Conservation (phyloP, 2,329 filamentous ascomycete genomes). For the Curvularia eragrostidis region DNA sequence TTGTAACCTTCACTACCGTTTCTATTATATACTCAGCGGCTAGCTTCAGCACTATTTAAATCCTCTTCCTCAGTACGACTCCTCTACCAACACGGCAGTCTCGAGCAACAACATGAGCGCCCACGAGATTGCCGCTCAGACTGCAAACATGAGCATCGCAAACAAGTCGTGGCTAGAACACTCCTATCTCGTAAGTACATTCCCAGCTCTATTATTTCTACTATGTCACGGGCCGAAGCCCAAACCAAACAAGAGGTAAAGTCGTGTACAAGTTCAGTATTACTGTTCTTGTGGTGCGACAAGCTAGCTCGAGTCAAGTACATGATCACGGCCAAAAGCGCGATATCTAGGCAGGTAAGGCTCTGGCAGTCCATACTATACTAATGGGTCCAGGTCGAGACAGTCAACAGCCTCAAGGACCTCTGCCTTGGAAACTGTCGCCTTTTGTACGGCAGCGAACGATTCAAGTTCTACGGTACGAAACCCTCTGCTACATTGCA, state of each 20-base stretch:
- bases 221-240: too few species aligned
- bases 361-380: constrained; percentile 43
- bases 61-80: background rate
- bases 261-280: too few species aligned
- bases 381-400: constrained; percentile 63
- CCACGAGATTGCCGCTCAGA: background rate
- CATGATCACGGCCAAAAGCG: too few species aligned
- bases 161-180: constrained; percentile 11
- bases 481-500: too few species aligned
- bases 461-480: constrained; percentile 33
- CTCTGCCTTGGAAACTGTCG: constrained; percentile 34
- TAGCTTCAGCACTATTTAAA: background rate
- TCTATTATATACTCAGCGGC: background rate
- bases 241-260: too few species aligned
- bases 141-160: background rate
- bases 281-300: too few species aligned
- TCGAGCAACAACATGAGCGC: background rate
- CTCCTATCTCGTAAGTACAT: constrained; percentile 6
- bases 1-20: background rate
- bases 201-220: too few species aligned
- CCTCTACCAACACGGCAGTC: background rate
- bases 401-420: constrained; percentile 44
- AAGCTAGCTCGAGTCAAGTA: too few species aligned
- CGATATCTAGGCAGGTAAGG: too few species aligned
- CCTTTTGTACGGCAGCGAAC: constrained; percentile 38